A percentile compares a stretch with the other conserved stretches of the same genome.
phyloP scores from a whole-genome alignment of 768 basidiomycete species.

The Suillus brevipes region DNA sequence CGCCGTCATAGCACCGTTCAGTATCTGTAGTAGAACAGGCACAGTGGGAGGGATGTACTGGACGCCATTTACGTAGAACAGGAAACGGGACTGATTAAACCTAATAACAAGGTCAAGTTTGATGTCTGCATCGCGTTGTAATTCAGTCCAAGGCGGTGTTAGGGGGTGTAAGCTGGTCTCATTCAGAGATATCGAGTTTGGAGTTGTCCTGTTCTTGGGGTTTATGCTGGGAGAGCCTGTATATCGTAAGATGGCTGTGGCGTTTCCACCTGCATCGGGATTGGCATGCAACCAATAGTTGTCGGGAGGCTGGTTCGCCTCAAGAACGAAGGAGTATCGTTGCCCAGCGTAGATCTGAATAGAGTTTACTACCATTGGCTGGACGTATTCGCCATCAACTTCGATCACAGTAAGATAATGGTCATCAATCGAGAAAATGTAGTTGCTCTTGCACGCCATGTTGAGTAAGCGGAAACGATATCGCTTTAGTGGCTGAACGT shows the following conservation, averaged over 20 bases:
- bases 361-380: slow-evolving; percentile 39
- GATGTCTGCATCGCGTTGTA: slow-evolving; percentile 22
- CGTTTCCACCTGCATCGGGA: slow-evolving; percentile 39
- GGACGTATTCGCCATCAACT: slow-evolving; percentile 41
- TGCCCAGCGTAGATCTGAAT: slow-evolving; percentile 51
- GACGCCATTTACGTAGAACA: slow-evolving; percentile 33
- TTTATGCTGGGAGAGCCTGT: slow-evolving; percentile 38
- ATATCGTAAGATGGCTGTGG: slow-evolving; percentile 45
- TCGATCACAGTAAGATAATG: slow-evolving; percentile 51
- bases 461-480: slow-evolving; percentile 42
- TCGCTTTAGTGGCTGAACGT: slow-evolving; percentile 31
- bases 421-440: slow-evolving; percentile 45
- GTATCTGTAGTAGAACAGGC: slow-evolving; percentile 48
- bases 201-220: slow-evolving; percentile 25
- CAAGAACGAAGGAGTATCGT: slow-evolving; percentile 50
- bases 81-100: slow-evolving; percentile 21
- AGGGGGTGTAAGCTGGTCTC: background rate
- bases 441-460: slow-evolving; percentile 46
- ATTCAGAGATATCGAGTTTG: background rate
- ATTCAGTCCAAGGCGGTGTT: background rate
- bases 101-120: slow-evolving; percentile 37
- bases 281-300: slow-evolving; percentile 47
- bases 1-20: slow-evolving; percentile 40
- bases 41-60: slow-evolving; percentile 36
- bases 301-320: slow-evolving; percentile 34